Conservation (phyloP, 208 protist species). For the Crithidia expoeki region DNA sequence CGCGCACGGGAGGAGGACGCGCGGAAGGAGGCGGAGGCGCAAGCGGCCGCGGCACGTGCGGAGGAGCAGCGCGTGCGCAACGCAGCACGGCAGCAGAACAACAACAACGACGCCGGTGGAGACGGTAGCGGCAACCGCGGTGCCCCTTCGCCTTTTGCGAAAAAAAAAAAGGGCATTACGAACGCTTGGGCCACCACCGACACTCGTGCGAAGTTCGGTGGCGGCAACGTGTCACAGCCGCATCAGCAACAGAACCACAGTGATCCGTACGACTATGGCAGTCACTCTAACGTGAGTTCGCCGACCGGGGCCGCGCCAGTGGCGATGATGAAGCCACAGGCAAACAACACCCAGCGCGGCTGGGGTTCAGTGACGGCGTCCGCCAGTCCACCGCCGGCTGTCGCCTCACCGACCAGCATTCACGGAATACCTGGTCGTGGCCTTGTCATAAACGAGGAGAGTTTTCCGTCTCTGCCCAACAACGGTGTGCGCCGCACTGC, state of each 20-base stretch:
- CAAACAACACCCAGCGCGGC: constrained; percentile 14
- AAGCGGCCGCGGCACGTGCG: constrained; percentile 24
- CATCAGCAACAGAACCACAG: constrained; percentile 5
- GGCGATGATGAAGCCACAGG: constrained; percentile 14
- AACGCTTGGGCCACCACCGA: constrained; percentile 55
- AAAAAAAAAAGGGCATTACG: constrained; percentile 35
- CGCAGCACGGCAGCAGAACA: constrained; percentile 2
- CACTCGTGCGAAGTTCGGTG: constrained; percentile 28
- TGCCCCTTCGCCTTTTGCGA: constrained; percentile 12
- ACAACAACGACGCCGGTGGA: background rate
- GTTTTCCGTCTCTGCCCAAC: constrained; percentile 57
- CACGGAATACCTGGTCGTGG: constrained; percentile 15
- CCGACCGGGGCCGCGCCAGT: background rate
- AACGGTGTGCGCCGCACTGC: constrained; percentile 22
- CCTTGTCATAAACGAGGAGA: constrained; percentile 47
- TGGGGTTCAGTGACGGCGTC: constrained; percentile 8
- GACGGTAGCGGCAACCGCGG: background rate
- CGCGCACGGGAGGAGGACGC: constrained; percentile 54
- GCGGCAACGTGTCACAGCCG: background rate
- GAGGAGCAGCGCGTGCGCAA: constrained; percentile 28
- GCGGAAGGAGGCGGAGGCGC: constrained; percentile 43
- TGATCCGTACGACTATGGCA: constrained; percentile 4
- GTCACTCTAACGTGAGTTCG: background rate
- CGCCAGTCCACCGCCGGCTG: constrained; percentile 6
- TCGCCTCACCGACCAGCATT: constrained; percentile 6